A percentile compares a stretch with the other conserved stretches of the same genome.
Conservation (phyloP, 257 asterid genomes). For the Fraxinus pennsylvanica region DNA sequence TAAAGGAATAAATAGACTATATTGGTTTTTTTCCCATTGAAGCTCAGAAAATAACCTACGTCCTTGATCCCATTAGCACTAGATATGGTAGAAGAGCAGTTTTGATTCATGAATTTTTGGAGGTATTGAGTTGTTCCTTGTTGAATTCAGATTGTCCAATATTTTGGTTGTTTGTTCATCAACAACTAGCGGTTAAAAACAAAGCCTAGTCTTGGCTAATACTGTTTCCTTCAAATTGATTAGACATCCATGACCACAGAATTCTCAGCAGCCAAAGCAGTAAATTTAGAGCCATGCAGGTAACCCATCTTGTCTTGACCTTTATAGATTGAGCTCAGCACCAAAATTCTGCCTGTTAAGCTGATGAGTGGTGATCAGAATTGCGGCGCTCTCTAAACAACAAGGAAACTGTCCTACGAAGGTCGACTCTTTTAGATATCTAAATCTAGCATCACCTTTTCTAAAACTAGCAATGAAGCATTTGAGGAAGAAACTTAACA, state of each 20-base stretch:
- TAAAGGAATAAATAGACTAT: neutral
- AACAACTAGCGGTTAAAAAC: no score
- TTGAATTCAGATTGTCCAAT: no score
- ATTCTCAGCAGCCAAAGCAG: no score
- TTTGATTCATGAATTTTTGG: no score
- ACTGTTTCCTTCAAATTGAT: no score
- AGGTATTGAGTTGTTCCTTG: no score
- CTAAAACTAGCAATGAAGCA: neutral
- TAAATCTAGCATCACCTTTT: neutral
- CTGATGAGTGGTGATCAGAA: neutral
- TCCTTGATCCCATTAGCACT: neutral
- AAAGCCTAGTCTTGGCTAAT: no score
- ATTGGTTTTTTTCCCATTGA: neutral
- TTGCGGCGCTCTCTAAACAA: neutral
- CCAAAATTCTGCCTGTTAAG: neutral
- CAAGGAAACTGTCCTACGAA: neutral
- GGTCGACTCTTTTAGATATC: neutral
- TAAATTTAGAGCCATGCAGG: neutral
- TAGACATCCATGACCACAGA: no score
- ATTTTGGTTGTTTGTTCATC: no score
- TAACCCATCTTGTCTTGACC: neutral
- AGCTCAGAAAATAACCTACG: neutral
- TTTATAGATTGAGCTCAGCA: neutral
- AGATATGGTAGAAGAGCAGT: no score
- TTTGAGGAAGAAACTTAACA: neutral